A percentile compares a stretch with the other conserved stretches of the same genome.
These are phyloP conservation scores for Nematocida parisii DNA, from an alignment of 371 early-diverging fungal genomes.

Conservation along the genomic window DNA sequence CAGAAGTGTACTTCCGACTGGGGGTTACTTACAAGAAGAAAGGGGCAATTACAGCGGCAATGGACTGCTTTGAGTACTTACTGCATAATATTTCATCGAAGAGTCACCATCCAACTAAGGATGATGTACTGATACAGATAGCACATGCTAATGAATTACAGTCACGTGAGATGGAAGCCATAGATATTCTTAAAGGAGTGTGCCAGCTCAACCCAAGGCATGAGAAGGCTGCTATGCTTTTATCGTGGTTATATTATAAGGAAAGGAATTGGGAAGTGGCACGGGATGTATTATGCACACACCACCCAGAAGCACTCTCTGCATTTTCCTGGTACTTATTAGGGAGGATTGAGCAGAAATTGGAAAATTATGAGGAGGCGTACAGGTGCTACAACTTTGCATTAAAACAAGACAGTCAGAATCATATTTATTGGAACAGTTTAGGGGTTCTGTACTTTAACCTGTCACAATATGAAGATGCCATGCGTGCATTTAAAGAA, in stretches of 20 bases:
- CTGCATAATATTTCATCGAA: constrained; percentile 26
- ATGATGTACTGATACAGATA: constrained; percentile 39
- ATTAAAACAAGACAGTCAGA: constrained; percentile 31
- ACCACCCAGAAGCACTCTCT: constrained; percentile 5
- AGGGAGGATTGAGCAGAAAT: constrained; percentile 25
- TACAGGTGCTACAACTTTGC: constrained; percentile 35
- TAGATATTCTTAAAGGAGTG: constrained; percentile 31
- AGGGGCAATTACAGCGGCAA: constrained; percentile 33
- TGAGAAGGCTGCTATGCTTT: constrained; percentile 30
- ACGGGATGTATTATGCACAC: background rate
- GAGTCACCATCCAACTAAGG: constrained; percentile 19
- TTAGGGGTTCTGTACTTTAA: constrained; percentile 36
- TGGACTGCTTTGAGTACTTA: constrained; percentile 49
- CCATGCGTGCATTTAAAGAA: constrained; percentile 23
- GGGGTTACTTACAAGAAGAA: constrained; percentile 50
- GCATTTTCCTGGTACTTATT: constrained; percentile 44
- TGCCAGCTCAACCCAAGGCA: constrained; percentile 6
- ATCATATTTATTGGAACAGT: constrained; percentile 41
- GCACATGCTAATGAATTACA: constrained; percentile 44
- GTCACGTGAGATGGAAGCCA: background rate
- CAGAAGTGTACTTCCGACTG: constrained; percentile 34
- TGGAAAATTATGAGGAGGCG: constrained; percentile 29
- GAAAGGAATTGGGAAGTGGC: constrained; percentile 2
- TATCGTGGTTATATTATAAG: constrained; percentile 35
- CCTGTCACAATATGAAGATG: constrained; percentile 43